Base-by-base conservation (phyloP, 805 yeast genomes). In the Wickerhamomyces mucosus region DNA sequence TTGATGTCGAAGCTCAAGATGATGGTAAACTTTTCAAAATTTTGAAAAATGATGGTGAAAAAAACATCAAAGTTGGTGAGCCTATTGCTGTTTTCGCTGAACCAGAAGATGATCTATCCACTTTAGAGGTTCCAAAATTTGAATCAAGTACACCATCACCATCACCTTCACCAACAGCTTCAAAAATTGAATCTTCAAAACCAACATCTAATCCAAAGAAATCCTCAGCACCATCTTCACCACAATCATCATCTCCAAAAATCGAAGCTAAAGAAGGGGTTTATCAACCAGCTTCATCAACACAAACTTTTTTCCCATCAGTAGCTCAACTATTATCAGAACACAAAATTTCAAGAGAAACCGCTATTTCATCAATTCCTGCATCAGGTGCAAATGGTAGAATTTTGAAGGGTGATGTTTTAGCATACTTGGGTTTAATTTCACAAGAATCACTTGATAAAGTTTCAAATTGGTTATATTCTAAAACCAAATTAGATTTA, bases 341-440 rank as follows among this genome's bases (percentile, higher is more conserved):
- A 36, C 67, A 84, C 48, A 54, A 67, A 33, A 75, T 89, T 36
- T 69, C 89, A 2, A 58, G 55, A 34, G 78, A 69, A 26, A 89
- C 80, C 17, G 96, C 95, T 3, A 39, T 81, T 15, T 47, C 61
- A 7, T 74, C 78, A 40, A 83, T 89, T 46, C 62, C 71, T 25
- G 94, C 96, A 7, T 67, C 94, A 1, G 98, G 97, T 15, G 94
- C 94, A 18, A 69, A 76, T 35, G 97, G 97, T 8, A 70, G 95
- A 48, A 53, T 89, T 25, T 65, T 89, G 41, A 83, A 81, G 59
- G 97, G 97, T 40, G 98, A 89, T 55, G 89, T 88, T 2, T 65
- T 88, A 42, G 92, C 94, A 0, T 75, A 72, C 51, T 49, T 88
- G 32, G 96, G 97, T 18, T 57, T 69, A 38, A 80, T 88, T 33